Base-by-base conservation (phyloP, 2,329 filamentous ascomycete species). In the Gaeumannomyces tritici region DNA sequence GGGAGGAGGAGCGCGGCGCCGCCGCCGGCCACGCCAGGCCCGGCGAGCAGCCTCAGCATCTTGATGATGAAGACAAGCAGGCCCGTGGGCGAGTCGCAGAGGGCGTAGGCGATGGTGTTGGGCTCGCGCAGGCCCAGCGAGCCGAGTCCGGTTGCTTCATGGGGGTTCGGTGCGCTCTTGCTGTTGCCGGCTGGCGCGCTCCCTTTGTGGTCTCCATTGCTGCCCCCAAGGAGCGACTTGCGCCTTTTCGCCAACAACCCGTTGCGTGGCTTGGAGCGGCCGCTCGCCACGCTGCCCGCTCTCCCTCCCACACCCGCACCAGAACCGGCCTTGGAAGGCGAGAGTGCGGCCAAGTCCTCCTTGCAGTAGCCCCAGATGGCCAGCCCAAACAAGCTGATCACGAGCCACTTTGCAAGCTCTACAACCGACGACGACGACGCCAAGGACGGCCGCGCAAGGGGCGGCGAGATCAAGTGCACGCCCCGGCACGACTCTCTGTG, bases 51-150 rank as follows among this genome's bases (percentile, higher is more conserved):
- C 21, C 76, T 74, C 61, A 85, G 70, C 2, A 75, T 72, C 67
- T 77, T 79, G 63, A 85, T 69, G 5, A 84, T 75, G 64, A 83
- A 80, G 33, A 83, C 80, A 11, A 87, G 72, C 9, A 87, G 71
- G 0, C 84, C 84, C 0, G 80, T 79, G 0, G 84, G 84, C 4
- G 84, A 87, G 70, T 87, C 84, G 68, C 83, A 86, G 2, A 87
- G 75, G 1, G 83, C 84, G 66, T 86, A 87, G 0, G 83, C 75
- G 2, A 85, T 72, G 0, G 82, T 84, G 64, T 84, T 83, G 0
- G 82, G 81, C 57, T 82, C 80, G 18, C 70, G 70, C 56, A 74
- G 66, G 28, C 67, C 70, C 7, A 72, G 63, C 15, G 66, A 65
- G 55, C 73, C 69, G 55, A 74, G 67, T 0, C 73, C 72, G 21